A percentile compares a stretch with the other conserved stretches of the same genome.
Evolutionary conservation across 1,139 yeast species (phyloP).

Genomic region (Debaryomyces singareniensis): DNA sequence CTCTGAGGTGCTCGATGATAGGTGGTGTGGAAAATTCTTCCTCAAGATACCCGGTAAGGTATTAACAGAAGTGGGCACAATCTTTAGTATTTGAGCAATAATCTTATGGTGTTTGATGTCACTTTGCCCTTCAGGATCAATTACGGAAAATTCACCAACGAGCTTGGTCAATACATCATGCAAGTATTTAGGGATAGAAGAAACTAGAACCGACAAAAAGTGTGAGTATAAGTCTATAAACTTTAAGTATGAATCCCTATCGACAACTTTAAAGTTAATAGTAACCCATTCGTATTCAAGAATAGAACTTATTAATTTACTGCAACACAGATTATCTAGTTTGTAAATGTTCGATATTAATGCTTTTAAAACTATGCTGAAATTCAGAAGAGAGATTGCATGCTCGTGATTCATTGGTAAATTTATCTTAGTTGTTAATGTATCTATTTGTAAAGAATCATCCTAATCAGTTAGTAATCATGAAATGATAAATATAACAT

Average conservation of each 20-base stretch:
- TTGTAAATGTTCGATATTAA: slow-evolving; percentile 32
- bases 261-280: slow-evolving; percentile 10
- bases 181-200: slow-evolving; percentile 87
- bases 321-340: slow-evolving; percentile 31
- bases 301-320: slow-evolving; percentile 27
- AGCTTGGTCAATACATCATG: slow-evolving; percentile 68
- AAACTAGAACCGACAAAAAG: slow-evolving; percentile 71
- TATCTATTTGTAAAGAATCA: slow-evolving; percentile 30
- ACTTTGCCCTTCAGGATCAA: slow-evolving; percentile 8
- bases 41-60: slow-evolving; percentile 55
- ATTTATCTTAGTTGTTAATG: slow-evolving; percentile 31
- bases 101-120: slow-evolving; percentile 56
- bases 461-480: slow-evolving; percentile 14
- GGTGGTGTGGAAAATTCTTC: slow-evolving; percentile 70
- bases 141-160: slow-evolving; percentile 47
- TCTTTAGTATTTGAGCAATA: slow-evolving; percentile 53
- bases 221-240: slow-evolving; percentile 51
- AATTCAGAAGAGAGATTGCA: slow-evolving; percentile 29
- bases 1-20: slow-evolving; percentile 47
- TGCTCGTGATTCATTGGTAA: slow-evolving; percentile 28
- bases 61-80: slow-evolving; percentile 77
- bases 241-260: slow-evolving; percentile 19
- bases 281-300: slow-evolving; percentile 54
- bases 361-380: slow-evolving; percentile 27
- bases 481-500: too few relatives aligned